Percentiles rank a stretch among this genome's conserved stretches.
Conservation (phyloP, 805 yeast species). For the Metschnikowia henanensis region DNA sequence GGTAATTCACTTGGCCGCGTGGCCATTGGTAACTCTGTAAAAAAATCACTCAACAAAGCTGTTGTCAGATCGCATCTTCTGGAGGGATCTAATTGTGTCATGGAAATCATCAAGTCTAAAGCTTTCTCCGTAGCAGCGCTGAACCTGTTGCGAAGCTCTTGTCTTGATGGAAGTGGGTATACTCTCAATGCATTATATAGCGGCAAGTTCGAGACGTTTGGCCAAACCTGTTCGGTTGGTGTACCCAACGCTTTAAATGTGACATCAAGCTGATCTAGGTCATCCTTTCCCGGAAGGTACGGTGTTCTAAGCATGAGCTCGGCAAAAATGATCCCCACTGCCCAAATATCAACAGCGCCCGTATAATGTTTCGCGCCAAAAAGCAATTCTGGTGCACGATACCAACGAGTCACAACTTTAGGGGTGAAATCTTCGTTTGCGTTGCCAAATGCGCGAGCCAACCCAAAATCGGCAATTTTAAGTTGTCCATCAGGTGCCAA, state of each 20-base stretch:
- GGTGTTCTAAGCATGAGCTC: conserved; percentile 98
- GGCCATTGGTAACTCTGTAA: conserved; percentile 72
- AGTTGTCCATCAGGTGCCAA: conserved; percentile 95
- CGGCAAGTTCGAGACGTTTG: conserved; percentile 86
- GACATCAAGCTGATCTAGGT: conserved; percentile 93
- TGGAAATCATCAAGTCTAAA: conserved; percentile 65
- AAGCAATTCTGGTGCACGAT: conserved; percentile 93
- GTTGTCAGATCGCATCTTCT: conserved; percentile 62
- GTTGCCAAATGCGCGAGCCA: conserved; percentile 97
- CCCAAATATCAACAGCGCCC: conserved; percentile 99
- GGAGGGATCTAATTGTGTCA: conserved; percentile 80
- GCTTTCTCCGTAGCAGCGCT: conserved; percentile 90
- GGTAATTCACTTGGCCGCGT: conserved; percentile 69
- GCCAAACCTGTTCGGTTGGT: conserved; percentile 93
- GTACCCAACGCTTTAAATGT: conserved; percentile 93
- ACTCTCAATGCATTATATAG: conserved; percentile 69
- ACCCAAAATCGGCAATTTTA: conserved; percentile 70
- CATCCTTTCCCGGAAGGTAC: conserved; percentile 95
- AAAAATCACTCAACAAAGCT: conserved; percentile 67
- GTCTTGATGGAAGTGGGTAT: conserved; percentile 81
- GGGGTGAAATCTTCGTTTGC: conserved; percentile 96
- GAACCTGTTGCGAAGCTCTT: conserved; percentile 78
- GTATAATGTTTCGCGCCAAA: conserved; percentile 97
- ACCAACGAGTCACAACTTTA: conserved; percentile 98
- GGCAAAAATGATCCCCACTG: conserved; percentile 96